These are phyloP conservation scores for Sequoiadendron giganteum DNA, from an alignment of 75 land plant genomes.

Conservation along the genomic window DNA sequence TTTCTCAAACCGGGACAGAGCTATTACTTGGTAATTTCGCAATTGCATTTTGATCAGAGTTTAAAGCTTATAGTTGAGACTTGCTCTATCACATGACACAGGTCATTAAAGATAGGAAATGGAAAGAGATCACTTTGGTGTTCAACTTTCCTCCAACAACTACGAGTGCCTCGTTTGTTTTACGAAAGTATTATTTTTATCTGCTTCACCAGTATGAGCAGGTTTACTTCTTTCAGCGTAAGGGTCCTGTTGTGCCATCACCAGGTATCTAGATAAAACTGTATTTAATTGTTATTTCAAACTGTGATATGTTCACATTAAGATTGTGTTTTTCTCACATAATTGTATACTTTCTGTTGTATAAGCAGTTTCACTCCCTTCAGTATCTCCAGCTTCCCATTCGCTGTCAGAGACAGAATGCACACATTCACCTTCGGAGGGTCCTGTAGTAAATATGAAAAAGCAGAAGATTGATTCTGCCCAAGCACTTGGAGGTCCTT, in stretches of 20 bases:
- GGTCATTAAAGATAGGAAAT: constrained; percentile 31
- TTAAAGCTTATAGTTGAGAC: neutral
- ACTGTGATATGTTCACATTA: neutral
- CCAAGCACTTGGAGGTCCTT: constrained; percentile 14
- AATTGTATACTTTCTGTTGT: neutral
- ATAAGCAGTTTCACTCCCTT: constrained; percentile 13
- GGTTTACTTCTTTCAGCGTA: constrained; percentile 25
- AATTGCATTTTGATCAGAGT: neutral
- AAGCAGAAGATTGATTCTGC: constrained; percentile 9
- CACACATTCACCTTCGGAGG: constrained; percentile 1
- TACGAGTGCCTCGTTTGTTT: constrained; percentile 37
- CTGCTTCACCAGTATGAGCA: constrained; percentile 36
- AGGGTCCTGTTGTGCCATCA: constrained; percentile 8
- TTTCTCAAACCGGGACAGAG: neutral
- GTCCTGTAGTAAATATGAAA: constrained; percentile 5
- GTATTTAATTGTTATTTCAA: neutral
- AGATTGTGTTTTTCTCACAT: neutral
- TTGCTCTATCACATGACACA: constrained; percentile 8
- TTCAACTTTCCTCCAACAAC: constrained; percentile 34
- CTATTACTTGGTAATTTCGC: neutral
- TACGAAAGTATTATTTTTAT: constrained; percentile 26
- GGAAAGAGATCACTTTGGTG: constrained; percentile 30
- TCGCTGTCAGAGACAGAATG: neutral
- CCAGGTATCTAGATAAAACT: constrained; percentile 11
- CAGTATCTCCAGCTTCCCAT: neutral